Percentiles rank a stretch among this genome's conserved stretches.
Conservation (phyloP, 169 alveolate species). For the Amoebophrya sp. region DNA sequence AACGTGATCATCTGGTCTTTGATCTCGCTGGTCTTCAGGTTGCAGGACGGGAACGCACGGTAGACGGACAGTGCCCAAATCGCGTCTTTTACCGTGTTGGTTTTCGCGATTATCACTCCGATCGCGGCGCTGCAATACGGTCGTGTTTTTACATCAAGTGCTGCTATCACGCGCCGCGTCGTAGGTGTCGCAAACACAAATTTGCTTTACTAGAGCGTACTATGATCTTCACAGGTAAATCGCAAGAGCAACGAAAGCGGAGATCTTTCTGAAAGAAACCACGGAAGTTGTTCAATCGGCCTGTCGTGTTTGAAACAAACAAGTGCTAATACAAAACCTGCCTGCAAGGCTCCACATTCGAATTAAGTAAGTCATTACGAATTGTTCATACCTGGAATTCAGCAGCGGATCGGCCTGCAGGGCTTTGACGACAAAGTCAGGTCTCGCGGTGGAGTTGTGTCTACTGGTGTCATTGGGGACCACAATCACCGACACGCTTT, state of each 20-base stretch:
- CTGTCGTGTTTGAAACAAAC: too few relatives aligned
- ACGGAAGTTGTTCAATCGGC: too few relatives aligned
- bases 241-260: too few relatives aligned
- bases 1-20: background rate
- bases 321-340: too few relatives aligned
- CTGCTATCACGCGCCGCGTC: too few relatives aligned
- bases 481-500: background rate
- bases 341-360: too few relatives aligned
- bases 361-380: too few relatives aligned
- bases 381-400: background rate
- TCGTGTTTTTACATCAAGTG: too few relatives aligned
- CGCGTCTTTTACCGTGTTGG: background rate
- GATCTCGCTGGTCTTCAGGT: background rate
- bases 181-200: too few relatives aligned
- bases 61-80: background rate
- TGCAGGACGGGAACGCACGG: background rate
- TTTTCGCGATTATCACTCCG: background rate
- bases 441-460: background rate
- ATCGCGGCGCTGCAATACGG: background rate
- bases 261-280: too few relatives aligned
- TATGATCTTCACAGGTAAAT: too few relatives aligned
- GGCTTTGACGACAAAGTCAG: background rate
- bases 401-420: background rate
- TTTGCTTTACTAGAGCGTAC: too few relatives aligned
- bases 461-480: background rate